phyloP scores from a whole-genome alignment of 2,329 filamentous ascomycete species.

The Aspergillus tamarii region DNA sequence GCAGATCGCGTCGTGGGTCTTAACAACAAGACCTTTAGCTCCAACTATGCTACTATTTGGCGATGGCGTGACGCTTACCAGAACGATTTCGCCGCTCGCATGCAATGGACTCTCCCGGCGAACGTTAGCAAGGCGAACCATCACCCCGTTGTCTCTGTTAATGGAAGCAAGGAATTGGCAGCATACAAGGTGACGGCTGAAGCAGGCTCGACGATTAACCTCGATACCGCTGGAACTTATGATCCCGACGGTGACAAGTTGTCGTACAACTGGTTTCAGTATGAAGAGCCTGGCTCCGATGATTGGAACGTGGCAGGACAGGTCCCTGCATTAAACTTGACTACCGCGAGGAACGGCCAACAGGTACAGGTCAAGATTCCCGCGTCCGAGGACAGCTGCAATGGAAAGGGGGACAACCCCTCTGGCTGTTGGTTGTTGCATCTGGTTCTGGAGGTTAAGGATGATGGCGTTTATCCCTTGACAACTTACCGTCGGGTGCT shows the following conservation, averaged over 20 bases:
- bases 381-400: not conserved
- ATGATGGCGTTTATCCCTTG: not conserved
- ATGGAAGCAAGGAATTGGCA: conserved; percentile 10
- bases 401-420: not conserved
- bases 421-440: not conserved
- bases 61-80: conserved; percentile 57
- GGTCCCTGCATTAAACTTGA: not conserved
- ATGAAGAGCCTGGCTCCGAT: conserved; percentile 2
- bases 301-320: not conserved
- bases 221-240: not conserved
- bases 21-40: conserved; percentile 35
- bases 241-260: conserved; percentile 8
- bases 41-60: conserved; percentile 56
- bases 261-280: conserved; percentile 11
- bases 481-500: not conserved
- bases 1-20: conserved; percentile 38
- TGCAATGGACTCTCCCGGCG: conserved; percentile 49
- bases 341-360: not conserved
- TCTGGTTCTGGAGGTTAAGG: not conserved
- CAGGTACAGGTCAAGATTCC: not conserved
- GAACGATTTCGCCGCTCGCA: conserved; percentile 54
- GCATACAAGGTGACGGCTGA: not conserved
- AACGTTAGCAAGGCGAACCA: conserved; percentile 26
- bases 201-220: not conserved
- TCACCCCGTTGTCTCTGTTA: conserved; percentile 24